These are phyloP conservation scores for Asterophora parasitica DNA, from an alignment of 768 basidiomycete genomes.

Conservation along the genomic window DNA sequence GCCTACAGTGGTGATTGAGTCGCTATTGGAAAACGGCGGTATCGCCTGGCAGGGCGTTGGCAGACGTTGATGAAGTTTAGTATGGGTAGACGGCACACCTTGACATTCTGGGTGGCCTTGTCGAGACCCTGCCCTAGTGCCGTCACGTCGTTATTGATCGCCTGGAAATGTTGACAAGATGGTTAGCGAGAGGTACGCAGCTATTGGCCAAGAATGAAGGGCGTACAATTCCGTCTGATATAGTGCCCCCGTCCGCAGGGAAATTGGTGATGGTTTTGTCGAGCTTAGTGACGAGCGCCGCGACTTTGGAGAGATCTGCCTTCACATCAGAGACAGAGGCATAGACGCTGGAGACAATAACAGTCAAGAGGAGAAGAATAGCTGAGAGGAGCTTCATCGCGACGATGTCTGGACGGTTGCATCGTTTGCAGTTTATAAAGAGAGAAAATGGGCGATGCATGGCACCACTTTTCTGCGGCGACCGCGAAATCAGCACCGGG, in stretches of 20 bases:
- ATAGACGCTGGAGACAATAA: slow-evolving; percentile 3
- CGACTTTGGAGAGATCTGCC: slow-evolving; percentile 4
- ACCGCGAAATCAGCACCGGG: background rate
- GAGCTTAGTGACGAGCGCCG: background rate
- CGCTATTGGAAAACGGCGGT: slow-evolving; percentile 14
- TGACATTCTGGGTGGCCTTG: slow-evolving; percentile 22
- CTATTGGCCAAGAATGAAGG: background rate
- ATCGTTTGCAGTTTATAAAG: background rate
- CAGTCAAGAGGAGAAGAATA: slow-evolving; percentile 2
- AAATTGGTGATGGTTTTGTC: slow-evolving; percentile 6
- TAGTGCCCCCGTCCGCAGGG: slow-evolving; percentile 16
- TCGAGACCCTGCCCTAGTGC: slow-evolving; percentile 19
- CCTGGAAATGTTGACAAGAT: slow-evolving; percentile 6
- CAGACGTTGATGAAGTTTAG: background rate
- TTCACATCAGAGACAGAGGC: slow-evolving; percentile 8
- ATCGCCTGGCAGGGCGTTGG: background rate
- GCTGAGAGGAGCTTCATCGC: slow-evolving; percentile 10
- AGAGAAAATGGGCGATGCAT: background rate
- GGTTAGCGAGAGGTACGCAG: background rate
- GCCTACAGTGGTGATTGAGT: slow-evolving; percentile 20
- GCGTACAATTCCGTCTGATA: slow-evolving; percentile 24
- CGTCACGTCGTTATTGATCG: slow-evolving; percentile 22
- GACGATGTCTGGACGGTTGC: background rate
- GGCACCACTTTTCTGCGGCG: background rate
- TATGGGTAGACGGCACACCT: slow-evolving; percentile 7